Percentiles rank a stretch among this genome's conserved stretches.
Conservation (phyloP, 2,329 filamentous ascomycete species). For the Hortaea sp. region DNA sequence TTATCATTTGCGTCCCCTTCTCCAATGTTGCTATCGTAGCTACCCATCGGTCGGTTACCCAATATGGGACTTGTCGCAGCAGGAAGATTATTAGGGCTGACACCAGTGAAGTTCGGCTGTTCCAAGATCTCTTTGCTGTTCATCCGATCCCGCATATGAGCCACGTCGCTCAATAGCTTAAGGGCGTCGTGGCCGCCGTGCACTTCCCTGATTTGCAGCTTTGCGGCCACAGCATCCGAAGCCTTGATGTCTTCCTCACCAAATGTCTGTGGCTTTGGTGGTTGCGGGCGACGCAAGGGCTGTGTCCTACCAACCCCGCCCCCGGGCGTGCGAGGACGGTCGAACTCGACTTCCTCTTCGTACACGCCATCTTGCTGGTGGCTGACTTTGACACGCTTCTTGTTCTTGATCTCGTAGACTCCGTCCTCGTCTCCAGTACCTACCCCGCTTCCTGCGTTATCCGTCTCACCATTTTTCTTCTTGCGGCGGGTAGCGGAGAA, state of each 20-base stretch:
- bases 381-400: slow-evolving; percentile 50
- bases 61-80: slow-evolving; percentile 15
- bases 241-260: slow-evolving; percentile 47
- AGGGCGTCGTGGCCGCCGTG: slow-evolving; percentile 90
- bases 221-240: slow-evolving; percentile 50
- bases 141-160: slow-evolving; percentile 37
- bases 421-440: slow-evolving; percentile 29
- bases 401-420: slow-evolving; percentile 63
- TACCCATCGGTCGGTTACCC: slow-evolving; percentile 9
- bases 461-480: slow-evolving; percentile 56
- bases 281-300: slow-evolving; percentile 53
- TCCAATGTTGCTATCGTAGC: slow-evolving; percentile 12
- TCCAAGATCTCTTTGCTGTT: slow-evolving; percentile 16
- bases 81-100: slow-evolving; percentile 12
- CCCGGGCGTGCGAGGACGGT: slow-evolving; percentile 54
- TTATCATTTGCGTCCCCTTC: slow-evolving; percentile 14
- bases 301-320: slow-evolving; percentile 56
- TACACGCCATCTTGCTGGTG: slow-evolving; percentile 23
- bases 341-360: slow-evolving; percentile 36
- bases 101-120: slow-evolving; percentile 15
- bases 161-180: slow-evolving; percentile 83
- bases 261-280: slow-evolving; percentile 23
- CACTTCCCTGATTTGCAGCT: slow-evolving; percentile 56
- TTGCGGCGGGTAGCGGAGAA: slow-evolving; percentile 93
- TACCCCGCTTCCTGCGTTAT: slow-evolving; percentile 27